Percentiles rank a stretch among this genome's conserved stretches.
Evolutionary conservation across 148 eudicot genomes (phyloP).

Genomic region (Tetragonia tetragonoides): DNA sequence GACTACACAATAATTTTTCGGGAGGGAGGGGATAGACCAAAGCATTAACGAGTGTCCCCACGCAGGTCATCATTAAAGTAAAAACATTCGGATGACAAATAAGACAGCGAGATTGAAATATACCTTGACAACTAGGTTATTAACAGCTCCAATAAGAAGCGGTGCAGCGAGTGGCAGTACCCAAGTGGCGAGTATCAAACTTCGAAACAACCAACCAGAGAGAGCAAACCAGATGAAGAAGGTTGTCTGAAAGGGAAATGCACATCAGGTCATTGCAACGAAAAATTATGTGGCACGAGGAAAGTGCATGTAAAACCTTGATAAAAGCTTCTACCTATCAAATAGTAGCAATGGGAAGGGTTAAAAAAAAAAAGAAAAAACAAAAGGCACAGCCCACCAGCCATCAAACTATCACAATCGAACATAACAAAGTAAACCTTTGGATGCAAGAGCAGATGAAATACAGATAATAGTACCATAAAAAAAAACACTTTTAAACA

Average conservation of each 20-base stretch:
- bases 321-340: not conserved
- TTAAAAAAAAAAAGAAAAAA: not conserved
- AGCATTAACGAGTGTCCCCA: too few species aligned
- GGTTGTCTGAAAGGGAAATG: constrained; percentile 56
- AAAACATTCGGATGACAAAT: not conserved
- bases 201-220: constrained; percentile 92
- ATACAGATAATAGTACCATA: too few species aligned
- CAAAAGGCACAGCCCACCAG: not conserved
- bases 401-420: not conserved
- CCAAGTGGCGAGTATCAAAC: constrained; percentile 73
- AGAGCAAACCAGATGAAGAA: constrained; percentile 92
- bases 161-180: constrained; percentile 92
- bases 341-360: not conserved
- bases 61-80: too few species aligned
- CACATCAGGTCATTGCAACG: constrained; percentile 13
- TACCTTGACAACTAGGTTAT: constrained; percentile 86
- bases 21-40: too few species aligned
- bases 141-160: constrained; percentile 63
- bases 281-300: not conserved
- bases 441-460: not conserved
- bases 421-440: not conserved
- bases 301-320: not conserved
- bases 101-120: constrained; percentile 5
- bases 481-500: too few species aligned
- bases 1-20: too few species aligned